Evolutionary conservation across 31 red algal genomes (phyloP).

Genomic region (Asparagopsis taxiformis): DNA sequence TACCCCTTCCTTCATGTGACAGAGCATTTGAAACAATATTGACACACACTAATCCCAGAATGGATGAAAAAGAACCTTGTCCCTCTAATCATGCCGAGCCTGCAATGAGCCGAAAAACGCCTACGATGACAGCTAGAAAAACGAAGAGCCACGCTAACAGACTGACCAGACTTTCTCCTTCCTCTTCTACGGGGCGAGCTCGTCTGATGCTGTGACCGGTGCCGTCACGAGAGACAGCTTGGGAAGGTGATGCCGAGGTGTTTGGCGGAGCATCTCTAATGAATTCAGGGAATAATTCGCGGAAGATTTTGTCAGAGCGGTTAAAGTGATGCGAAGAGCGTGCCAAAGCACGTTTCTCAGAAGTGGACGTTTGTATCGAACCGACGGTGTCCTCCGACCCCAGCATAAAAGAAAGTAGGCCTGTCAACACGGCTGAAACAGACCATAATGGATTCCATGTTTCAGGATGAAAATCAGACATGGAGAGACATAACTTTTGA

Average conservation of each 20-base stretch:
- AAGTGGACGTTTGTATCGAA: slow-evolving; percentile 65
- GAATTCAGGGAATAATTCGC: slow-evolving; percentile 86
- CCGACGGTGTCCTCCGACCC: slow-evolving; percentile 81
- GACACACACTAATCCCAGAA: no score
- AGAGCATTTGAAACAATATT: no score
- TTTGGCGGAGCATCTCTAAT: slow-evolving; percentile 26
- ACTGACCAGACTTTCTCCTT: slow-evolving; percentile 33
- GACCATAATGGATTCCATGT: slow-evolving; percentile 95
- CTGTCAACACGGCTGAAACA: slow-evolving; percentile 80
- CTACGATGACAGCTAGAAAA: slow-evolving; percentile 26
- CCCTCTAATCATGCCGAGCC: slow-evolving; percentile 13
- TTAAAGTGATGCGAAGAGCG: slow-evolving; percentile 68
- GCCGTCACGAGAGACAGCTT: not conserved
- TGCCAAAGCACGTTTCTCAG: slow-evolving; percentile 68
- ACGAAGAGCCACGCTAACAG: slow-evolving; percentile 43
- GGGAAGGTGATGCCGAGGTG: not conserved
- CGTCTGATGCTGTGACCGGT: slow-evolving; percentile 28
- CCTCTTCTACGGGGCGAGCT: slow-evolving; percentile 18
- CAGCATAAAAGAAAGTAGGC: slow-evolving; percentile 92
- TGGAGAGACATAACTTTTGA: slow-evolving; percentile 86
- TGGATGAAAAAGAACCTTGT: no score
- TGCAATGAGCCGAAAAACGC: slow-evolving; percentile 21
- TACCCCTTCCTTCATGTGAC: no score
- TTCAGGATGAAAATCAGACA: slow-evolving; percentile 94
- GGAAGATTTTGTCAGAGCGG: slow-evolving; percentile 76